phyloP scores from a whole-genome alignment of 352 stramenopile species.

The Phytophthora megakarya region DNA sequence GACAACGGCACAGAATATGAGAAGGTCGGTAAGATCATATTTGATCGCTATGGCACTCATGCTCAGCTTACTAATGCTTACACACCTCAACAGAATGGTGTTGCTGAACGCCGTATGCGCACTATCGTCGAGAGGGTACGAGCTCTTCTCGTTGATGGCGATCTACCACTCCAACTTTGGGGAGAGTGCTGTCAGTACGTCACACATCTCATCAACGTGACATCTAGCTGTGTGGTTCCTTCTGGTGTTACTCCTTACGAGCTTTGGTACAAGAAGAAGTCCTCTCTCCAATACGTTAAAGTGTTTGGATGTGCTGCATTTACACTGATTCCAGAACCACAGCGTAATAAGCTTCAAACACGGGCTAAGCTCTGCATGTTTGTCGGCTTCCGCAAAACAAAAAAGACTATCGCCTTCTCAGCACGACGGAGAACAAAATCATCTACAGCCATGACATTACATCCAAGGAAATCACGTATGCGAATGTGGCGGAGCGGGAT shows the following conservation, averaged over 20 bases:
- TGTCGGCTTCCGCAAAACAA: conserved; percentile 20
- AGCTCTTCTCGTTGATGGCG: conserved; percentile 10
- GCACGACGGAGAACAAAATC: conserved; percentile 15
- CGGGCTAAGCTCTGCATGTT: conserved; percentile 15
- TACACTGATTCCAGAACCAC: conserved; percentile 4
- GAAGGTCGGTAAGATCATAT: conserved; percentile 9
- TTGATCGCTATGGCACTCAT: conserved; percentile 16
- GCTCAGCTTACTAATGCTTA: conserved; percentile 22
- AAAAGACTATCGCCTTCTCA: conserved; percentile 14
- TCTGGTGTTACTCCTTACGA: no score
- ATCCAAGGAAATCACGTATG: background rate
- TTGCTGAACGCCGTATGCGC: conserved; percentile 20
- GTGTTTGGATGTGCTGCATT: conserved; percentile 20
- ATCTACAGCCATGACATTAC: conserved; percentile 12
- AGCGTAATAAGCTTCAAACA: conserved; percentile 7
- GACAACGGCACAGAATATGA: conserved; percentile 11
- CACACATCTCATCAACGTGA: background rate
- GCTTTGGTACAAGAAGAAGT: conserved; percentile 16
- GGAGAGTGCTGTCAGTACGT: conserved; percentile 6
- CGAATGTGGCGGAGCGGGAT: no score
- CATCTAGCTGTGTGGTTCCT: background rate
- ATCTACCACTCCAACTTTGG: conserved; percentile 6
- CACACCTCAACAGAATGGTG: conserved; percentile 18
- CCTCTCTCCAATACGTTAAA: conserved; percentile 13
- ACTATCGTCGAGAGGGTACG: conserved; percentile 16